Conservation (phyloP, 768 basidiomycete species). For the Mrakia blollopis region DNA sequence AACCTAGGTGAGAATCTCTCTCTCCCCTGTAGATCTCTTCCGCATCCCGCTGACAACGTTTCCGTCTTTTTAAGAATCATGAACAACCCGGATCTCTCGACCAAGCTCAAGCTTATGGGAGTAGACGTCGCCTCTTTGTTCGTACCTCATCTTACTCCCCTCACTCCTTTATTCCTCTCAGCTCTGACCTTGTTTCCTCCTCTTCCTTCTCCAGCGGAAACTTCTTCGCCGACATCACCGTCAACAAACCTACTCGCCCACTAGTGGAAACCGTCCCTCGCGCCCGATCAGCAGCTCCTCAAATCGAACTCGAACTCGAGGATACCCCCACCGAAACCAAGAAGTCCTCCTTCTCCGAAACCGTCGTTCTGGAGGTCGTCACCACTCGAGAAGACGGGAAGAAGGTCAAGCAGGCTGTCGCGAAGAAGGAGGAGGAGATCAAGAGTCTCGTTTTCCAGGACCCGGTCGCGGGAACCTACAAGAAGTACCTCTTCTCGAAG, state of each 20-base stretch:
- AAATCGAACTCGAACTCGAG: constrained; percentile 17
- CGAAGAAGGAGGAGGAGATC: constrained; percentile 42
- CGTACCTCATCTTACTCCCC: background rate
- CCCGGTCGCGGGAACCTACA: constrained; percentile 66
- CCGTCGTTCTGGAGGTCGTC: background rate
- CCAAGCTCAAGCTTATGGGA: constrained; percentile 64
- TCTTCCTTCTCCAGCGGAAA: constrained; percentile 49
- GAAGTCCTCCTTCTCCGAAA: background rate
- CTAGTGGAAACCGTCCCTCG: constrained; percentile 35
- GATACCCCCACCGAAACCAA: background rate
- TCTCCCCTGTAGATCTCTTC: too few relatives aligned
- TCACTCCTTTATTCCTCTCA: background rate
- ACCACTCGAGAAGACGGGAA: constrained; percentile 10
- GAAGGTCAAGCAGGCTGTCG: constrained; percentile 18
- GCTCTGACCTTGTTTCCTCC: background rate
- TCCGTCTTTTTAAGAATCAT: constrained; percentile 45
- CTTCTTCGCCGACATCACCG: constrained; percentile 58
- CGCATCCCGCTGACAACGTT: too few relatives aligned
- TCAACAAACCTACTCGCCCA: constrained; percentile 22
- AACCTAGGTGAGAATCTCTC: constrained; percentile 34
- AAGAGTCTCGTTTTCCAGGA: constrained; percentile 56
- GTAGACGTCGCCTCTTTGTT: constrained; percentile 60
- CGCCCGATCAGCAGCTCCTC: background rate
- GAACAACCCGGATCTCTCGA: constrained; percentile 64
- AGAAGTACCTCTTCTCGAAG: constrained; percentile 68